Base-by-base conservation (phyloP, 805 yeast genomes). In the Ogataea nakhonphanomensis region DNA sequence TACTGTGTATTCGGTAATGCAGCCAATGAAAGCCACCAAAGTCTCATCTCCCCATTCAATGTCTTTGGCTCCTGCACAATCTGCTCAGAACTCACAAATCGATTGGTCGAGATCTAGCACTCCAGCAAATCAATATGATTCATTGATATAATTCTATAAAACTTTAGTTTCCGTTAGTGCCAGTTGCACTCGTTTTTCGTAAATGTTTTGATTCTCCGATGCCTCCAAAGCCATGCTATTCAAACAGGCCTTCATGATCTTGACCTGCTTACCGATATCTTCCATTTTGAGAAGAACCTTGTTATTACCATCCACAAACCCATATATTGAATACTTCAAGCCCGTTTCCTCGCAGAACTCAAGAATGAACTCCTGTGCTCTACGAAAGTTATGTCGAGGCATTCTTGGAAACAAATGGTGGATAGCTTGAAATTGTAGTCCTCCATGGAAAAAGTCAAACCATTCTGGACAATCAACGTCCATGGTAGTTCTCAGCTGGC, bases 391-490 rank as follows among this genome's bases (percentile, higher is more conserved):
- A 62, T 89, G 96, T 43, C 96, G 73, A 15, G 96, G 96, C 53
- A 88, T 60, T 43, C 96, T 69, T 22, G 96, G 96, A 61, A 88
- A 88, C 51, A 89, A 68, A 58, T 88, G 96, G 59, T 88, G 96
- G 37, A 88, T 78, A 0, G 90, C 93, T 59, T 88, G 96, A 67
- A 86, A 88, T 61, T 88, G 96, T 39, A 88, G 71, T 0, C 96
- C 96, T 7, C 96, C 96, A 56, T 88, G 96, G 55, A 88, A 70
- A 53, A 78, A 89, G 59, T 88, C 96, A 35, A 88, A 70, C 96
- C 96, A 88, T 46, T 76, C 81, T 2, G 96, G 96, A 66, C 96
- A 88, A 53, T 84, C 91, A 25, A 88, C 95, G 58, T 88, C 96
- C 96, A 88, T 89, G 3, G 96, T 88, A 1, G 96, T 89, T 52